Evolutionary conservation across 306 rosid genomes (phyloP), one percentile per base, ranked within the genome.

Genomic region (Sechiopsis laciniata): DNA sequence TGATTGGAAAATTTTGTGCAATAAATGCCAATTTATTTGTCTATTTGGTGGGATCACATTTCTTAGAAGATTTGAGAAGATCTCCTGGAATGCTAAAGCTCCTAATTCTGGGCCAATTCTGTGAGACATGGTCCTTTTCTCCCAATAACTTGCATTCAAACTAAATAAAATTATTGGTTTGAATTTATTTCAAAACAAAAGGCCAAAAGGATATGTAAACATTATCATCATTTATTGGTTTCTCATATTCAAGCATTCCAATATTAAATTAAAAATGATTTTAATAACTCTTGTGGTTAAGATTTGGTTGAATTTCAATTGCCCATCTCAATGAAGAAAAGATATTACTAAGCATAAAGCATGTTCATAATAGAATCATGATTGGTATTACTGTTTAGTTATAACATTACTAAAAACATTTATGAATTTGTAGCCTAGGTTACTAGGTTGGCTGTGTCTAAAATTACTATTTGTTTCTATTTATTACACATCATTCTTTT

Each of bases 111-210:
- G 9, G 32, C 62, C 62, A 56, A 10, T 56, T 56, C 29, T 59
- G 40, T 6, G 42, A 22, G 65, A 59, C 65, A 59, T 4, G 3
- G 65, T 59, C 65, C 65, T 59, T 59, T 59, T 59, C 67, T 1
- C 45, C 45, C 46, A 61, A 61, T 61, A 29, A 15, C 67, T 61
- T 61, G 45, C 67, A 61, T 61, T 61, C 7, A 61, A 29, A 61
- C 6, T 42, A 61, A 61, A 29, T 61, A 6, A 11, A 61, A 37
- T 26, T 13, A 29, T 59, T 24, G 64, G 64, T 11, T 59, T 59
- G 12, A 55, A 55, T 55, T 55, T 55, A 58, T 58, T 58, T 13
- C n/a, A 22, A 58, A 21, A 3, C 26, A 3, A 57, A 22, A 3
- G 7, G 5, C 37, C 37, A 3, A 32, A 32, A 32, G 37, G 37